Evolutionary conservation across 768 basidiomycete genomes (phyloP).

Genomic region (Cantharellus cinnabarinus): DNA sequence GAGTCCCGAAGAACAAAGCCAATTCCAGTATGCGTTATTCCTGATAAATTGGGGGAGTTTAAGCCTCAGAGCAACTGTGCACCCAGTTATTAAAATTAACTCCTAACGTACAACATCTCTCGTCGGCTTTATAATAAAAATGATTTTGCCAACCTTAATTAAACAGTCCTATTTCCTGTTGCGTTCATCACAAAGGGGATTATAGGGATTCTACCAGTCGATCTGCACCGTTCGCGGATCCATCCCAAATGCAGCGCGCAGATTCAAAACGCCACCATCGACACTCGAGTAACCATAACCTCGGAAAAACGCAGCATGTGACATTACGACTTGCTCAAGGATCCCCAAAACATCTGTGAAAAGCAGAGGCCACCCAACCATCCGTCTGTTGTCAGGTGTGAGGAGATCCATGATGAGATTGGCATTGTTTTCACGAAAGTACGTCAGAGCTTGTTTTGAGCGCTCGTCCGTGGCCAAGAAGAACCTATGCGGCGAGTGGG

Average conservation of each 20-base stretch:
- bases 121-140: no score
- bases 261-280: constrained; percentile 21
- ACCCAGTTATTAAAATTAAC: no score
- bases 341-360: constrained; percentile 25
- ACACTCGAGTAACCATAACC: constrained; percentile 22
- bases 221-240: constrained; percentile 19
- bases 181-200: no score
- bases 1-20: no score
- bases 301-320: constrained; percentile 20
- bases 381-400: constrained; percentile 11
- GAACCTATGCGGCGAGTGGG: not conserved
- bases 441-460: constrained; percentile 6
- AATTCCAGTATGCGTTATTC: no score
- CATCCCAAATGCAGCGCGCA: constrained; percentile 19
- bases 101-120: no score
- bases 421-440: constrained; percentile 7
- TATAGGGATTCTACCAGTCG: constrained; percentile 13
- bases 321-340: constrained; percentile 23
- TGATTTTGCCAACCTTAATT: no score
- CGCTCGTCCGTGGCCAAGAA: constrained; percentile 13
- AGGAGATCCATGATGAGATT: constrained; percentile 9
- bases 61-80: no score
- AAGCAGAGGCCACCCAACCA: constrained; percentile 24
- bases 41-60: no score
- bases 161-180: no score